Conservation (phyloP, 164 flowering plant species). For the Protea cynaroides region DNA sequence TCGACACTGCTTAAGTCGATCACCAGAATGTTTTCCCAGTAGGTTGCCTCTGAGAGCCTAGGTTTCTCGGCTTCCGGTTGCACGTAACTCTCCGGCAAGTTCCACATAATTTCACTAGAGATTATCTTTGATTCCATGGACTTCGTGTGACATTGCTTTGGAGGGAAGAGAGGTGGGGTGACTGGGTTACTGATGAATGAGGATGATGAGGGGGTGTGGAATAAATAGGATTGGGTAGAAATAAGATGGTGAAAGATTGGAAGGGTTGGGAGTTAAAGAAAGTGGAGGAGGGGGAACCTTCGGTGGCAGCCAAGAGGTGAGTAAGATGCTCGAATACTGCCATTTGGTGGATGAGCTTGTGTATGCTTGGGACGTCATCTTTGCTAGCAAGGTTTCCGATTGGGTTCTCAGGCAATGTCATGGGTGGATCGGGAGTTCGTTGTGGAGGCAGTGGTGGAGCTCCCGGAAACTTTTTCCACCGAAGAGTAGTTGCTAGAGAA, state of each 20-base stretch:
- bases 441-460: neutral
- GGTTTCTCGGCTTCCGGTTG: constrained; percentile 69
- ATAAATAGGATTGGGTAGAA: too few species aligned
- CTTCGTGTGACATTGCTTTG: too few species aligned
- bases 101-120: constrained; percentile 28
- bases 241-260: constrained; percentile 74
- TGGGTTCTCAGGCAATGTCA: constrained; percentile 8
- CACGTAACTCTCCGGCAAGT: constrained; percentile 43
- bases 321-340: constrained; percentile 81
- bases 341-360: constrained; percentile 78
- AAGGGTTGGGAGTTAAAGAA: constrained; percentile 75
- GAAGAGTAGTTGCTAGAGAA: too few species aligned
- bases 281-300: constrained; percentile 53
- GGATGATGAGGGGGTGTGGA: too few species aligned
- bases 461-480: too few species aligned
- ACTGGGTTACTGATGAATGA: too few species aligned
- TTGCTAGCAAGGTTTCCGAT: constrained; percentile 31
- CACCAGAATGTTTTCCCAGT: constrained; percentile 40
- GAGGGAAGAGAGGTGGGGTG: constrained; percentile 28
- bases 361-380: constrained; percentile 67
- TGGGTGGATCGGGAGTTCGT: constrained; percentile 8
- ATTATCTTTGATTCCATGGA: constrained; percentile 12
- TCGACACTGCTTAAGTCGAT: constrained; percentile 43
- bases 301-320: constrained; percentile 68
- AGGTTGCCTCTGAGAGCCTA: constrained; percentile 40